Evolutionary conservation across 495 filamentous ascomycete species (phyloP).

Genomic region (Penicillium lagena): DNA sequence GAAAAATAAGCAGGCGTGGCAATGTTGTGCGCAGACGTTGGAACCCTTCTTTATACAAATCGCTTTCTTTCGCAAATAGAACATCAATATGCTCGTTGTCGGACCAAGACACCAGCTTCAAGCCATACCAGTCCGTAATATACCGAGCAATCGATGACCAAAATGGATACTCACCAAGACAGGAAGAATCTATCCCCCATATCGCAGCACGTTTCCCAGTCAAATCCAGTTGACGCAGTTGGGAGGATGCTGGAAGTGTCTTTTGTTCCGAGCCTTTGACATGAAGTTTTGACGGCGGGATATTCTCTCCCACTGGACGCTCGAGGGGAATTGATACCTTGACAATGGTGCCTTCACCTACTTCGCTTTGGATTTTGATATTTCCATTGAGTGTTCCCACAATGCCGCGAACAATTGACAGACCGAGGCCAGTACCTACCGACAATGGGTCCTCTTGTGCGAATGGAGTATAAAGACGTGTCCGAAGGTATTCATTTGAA

Average conservation of each 20-base stretch:
- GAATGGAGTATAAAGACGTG: conserved; percentile 65
- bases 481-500: conserved; percentile 62
- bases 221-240: conserved; percentile 21
- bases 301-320: conserved; percentile 23
- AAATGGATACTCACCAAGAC: conserved; percentile 7
- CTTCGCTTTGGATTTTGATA: conserved; percentile 44
- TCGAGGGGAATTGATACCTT: conserved; percentile 41
- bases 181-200: conserved; percentile 17
- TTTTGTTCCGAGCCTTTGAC: conserved; percentile 12
- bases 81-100: conserved; percentile 25
- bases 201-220: conserved; percentile 20
- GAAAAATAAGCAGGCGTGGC: conserved; percentile 31
- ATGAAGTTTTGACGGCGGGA: conserved; percentile 10
- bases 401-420: conserved; percentile 49
- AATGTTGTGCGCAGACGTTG: conserved; percentile 8
- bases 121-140: conserved; percentile 39
- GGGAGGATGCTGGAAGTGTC: conserved; percentile 16
- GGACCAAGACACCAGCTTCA: conserved; percentile 33
- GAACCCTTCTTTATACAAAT: conserved; percentile 15
- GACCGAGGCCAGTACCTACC: conserved; percentile 46
- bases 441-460: conserved; percentile 63
- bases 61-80: conserved; percentile 34
- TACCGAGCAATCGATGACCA: conserved; percentile 20
- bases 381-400: conserved; percentile 47
- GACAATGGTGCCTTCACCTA: conserved; percentile 46